phyloP scores from a whole-genome alignment of 306 rosid species.

The Rosa chinensis region DNA sequence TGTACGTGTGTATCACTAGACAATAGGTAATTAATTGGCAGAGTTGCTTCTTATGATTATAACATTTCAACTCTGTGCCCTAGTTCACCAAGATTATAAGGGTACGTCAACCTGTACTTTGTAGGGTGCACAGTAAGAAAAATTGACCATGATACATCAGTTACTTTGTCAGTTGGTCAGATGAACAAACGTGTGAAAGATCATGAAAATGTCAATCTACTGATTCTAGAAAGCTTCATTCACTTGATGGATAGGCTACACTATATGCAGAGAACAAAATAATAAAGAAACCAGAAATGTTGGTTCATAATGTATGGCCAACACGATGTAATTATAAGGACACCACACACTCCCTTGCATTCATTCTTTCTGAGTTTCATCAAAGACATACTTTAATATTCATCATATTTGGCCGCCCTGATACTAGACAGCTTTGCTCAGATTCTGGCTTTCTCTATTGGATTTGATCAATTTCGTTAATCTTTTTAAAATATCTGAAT shows the following conservation, averaged over 20 bases:
- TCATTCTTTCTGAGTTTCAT: neutral
- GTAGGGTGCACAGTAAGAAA: no score
- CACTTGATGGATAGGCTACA: neutral
- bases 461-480: neutral
- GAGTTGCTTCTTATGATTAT: no score
- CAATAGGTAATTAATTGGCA: no score
- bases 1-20: no score
- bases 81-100: no score
- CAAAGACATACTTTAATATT: neutral
- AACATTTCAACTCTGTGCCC: no score
- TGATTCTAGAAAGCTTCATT: neutral
- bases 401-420: slow-evolving; percentile 6
- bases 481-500: neutral
- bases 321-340: slow-evolving; percentile 28
- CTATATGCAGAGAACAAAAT: neutral
- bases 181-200: neutral
- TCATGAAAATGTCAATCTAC: neutral
- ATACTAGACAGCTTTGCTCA: neutral
- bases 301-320: slow-evolving; percentile 8
- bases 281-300: neutral
- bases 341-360: neutral
- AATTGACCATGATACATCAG: neutral
- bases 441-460: neutral
- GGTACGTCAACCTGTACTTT: no score
- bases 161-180: neutral